Percentiles rank a stretch among this genome's conserved stretches.
phyloP scores from a whole-genome alignment of 208 protist genomes.

The Porcisia hertigi region DNA sequence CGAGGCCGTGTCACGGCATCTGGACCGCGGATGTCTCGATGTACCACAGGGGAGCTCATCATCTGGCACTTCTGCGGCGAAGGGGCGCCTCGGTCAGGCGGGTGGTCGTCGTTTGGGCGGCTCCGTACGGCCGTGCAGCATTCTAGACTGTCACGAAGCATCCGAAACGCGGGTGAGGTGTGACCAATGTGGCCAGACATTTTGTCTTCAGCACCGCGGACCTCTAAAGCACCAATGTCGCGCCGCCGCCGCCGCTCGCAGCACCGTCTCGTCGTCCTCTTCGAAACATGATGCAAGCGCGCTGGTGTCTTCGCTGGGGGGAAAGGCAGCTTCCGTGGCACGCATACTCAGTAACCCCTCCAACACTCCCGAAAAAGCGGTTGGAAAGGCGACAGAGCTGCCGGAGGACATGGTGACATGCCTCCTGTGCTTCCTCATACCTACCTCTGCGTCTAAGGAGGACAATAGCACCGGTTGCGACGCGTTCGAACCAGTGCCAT shows the following conservation, averaged over 20 bases:
- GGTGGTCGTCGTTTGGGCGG: slow-evolving; percentile 27
- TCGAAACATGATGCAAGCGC: not conserved
- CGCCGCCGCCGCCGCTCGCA: slow-evolving; percentile 14
- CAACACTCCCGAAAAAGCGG: slow-evolving; percentile 61
- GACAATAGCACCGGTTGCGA: slow-evolving; percentile 5
- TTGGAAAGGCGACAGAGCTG: slow-evolving; percentile 64
- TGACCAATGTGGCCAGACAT: slow-evolving; percentile 60
- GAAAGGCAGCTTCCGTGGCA: slow-evolving; percentile 25
- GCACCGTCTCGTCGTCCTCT: slow-evolving; percentile 9
- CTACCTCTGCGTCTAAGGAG: slow-evolving; percentile 6
- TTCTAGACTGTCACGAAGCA: slow-evolving; percentile 41
- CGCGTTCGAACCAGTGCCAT: slow-evolving; percentile 39
- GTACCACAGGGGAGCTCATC: slow-evolving; percentile 10
- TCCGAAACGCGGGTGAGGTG: slow-evolving; percentile 53
- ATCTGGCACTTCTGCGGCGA: slow-evolving; percentile 2
- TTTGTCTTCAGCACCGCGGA: slow-evolving; percentile 76
- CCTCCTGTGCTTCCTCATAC: slow-evolving; percentile 54
- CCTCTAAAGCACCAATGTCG: slow-evolving; percentile 59
- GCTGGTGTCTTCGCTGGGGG: slow-evolving; percentile 10
- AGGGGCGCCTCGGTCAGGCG: not conserved
- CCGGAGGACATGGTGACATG: slow-evolving; percentile 56
- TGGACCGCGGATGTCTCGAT: slow-evolving; percentile 69
- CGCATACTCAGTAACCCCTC: slow-evolving; percentile 36
- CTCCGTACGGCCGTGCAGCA: slow-evolving; percentile 41
- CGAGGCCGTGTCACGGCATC: slow-evolving; percentile 78